Percentiles rank a stretch among this genome's conserved stretches.
Conservation (phyloP, 352 stramenopile species). For the Globisporangium alternatum region DNA sequence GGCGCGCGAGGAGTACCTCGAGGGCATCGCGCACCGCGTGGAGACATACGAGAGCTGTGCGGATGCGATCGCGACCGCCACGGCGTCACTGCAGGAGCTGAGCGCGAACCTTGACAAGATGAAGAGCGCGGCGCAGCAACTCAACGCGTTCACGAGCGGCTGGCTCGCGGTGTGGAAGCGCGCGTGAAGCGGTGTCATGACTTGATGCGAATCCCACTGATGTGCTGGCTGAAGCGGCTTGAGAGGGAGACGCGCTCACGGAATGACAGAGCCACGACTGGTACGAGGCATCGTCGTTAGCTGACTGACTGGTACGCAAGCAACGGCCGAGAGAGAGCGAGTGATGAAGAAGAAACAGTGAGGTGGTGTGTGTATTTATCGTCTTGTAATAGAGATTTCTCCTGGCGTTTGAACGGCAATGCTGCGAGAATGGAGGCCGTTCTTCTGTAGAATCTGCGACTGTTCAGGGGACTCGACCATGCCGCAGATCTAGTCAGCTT, state of each 20-base stretch:
- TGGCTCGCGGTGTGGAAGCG: constrained; percentile 78
- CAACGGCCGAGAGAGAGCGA: no score
- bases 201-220: not conserved
- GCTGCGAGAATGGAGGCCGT: no score
- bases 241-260: no score
- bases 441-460: not conserved
- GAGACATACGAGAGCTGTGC: constrained; percentile 68
- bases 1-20: constrained; percentile 44
- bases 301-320: no score
- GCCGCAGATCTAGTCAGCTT: not conserved
- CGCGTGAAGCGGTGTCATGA: constrained; percentile 3
- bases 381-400: not conserved
- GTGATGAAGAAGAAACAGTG: no score
- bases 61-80: constrained; percentile 43
- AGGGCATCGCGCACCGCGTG: constrained; percentile 41
- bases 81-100: constrained; percentile 62
- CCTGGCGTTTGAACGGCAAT: not conserved
- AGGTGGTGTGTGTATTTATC: constrained; percentile 1
- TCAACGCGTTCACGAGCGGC: constrained; percentile 69
- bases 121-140: constrained; percentile 59
- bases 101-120: constrained; percentile 61
- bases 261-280: no score
- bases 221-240: no score
- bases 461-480: not conserved
- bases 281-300: no score